Base-by-base conservation (phyloP, 495 filamentous ascomycete genomes). In the Penicillium crystallinum region DNA sequence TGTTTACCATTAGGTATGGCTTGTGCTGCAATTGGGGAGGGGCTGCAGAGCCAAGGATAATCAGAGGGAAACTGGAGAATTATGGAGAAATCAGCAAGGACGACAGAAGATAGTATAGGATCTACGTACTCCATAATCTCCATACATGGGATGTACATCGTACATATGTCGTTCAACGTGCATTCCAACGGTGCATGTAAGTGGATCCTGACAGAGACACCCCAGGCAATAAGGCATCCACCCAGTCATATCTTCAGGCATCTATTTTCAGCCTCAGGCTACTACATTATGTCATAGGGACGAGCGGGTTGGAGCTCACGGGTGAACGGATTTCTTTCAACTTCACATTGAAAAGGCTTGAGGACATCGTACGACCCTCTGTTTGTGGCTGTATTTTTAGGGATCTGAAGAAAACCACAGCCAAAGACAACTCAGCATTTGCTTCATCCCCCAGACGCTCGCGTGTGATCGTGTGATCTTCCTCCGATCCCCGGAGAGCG, bases 401-500 rank as follows among this genome's bases (percentile, higher is more conserved):
- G 6, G 29, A 31, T 31, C 11, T 9, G 8, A 11, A 10, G 8
- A 31, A 31, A 31, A 4, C 29, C 6, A 7, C 29, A 10, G 8
- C 2, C 29, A 9, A 8, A 8, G 29, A 11, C 29, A 31, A 31
- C 6, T 31, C 6, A 11, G 2, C 29, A 31, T 9, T 31, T 31
- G 4, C 29, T 31, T 31, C 29, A 31, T 7, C 14, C 8, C n/a
- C n/a, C 34, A 11, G 34, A 36, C 34, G 34, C 29, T 11, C 29
- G 29, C n/a, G 34, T 36, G 34, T 42, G 39, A 33, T 50, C 48
- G 39, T 50, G 48, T 50, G 48, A 50, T 30, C 25, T 58, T 58
- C 47, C 55, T 60, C 63, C 60, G 59, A 53, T 50, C 49, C 37
- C 56, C 56, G 56, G 59, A 59, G 42, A 59, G 42, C 46, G 23